Evolutionary conservation across 441 rosid genomes (phyloP).

Genomic region (Breynia disticha): DNA sequence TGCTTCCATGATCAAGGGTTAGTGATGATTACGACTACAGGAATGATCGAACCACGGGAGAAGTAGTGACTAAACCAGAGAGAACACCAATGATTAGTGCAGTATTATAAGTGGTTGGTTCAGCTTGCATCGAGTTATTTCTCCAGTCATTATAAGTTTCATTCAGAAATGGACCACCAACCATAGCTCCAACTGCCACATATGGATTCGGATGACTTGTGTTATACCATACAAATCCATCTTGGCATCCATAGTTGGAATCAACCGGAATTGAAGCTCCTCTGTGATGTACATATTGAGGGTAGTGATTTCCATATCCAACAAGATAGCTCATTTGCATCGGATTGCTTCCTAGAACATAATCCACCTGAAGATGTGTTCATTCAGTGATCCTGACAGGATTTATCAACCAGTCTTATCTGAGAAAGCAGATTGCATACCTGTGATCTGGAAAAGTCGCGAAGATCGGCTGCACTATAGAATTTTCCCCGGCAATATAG

Average conservation of each 20-base stretch:
- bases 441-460: conserved; percentile 70
- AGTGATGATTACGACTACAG: conserved; percentile 15
- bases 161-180: conserved; percentile 78
- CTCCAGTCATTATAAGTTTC: conserved; percentile 59
- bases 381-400: too few relatives aligned
- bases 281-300: conserved; percentile 62
- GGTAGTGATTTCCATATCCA: conserved; percentile 75
- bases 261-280: conserved; percentile 78
- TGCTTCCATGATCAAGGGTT: conserved; percentile 55
- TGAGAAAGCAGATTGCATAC: conserved; percentile 19
- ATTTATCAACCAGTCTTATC: too few relatives aligned
- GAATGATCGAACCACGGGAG: conserved; percentile 43
- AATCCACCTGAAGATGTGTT: conserved; percentile 53
- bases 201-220: conserved; percentile 64
- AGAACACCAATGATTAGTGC: conserved; percentile 72
- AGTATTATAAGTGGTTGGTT: conserved; percentile 71
- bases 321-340: conserved; percentile 62
- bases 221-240: conserved; percentile 59
- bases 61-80: conserved; percentile 63
- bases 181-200: conserved; percentile 63
- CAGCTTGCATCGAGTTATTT: conserved; percentile 62
- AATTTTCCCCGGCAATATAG: conserved; percentile 51
- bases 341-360: conserved; percentile 68
- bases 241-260: conserved; percentile 55
- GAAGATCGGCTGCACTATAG: conserved; percentile 59